Evolutionary conservation across 441 rosid genomes (phyloP).

Genomic region (Hura crepitans): DNA sequence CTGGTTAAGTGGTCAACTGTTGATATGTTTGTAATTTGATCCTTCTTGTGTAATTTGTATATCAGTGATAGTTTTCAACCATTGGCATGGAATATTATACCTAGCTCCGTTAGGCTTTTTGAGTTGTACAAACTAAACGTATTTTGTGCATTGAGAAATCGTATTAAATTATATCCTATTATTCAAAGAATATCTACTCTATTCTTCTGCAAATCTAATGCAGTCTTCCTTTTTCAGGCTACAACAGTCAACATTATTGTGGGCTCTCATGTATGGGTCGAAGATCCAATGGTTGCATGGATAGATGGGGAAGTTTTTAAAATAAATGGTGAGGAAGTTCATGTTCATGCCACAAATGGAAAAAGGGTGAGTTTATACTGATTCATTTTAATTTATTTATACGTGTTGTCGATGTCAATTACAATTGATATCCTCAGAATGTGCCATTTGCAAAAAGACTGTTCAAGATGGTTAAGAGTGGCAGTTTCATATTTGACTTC

Average conservation of each 20-base stretch:
- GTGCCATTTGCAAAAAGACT: not conserved
- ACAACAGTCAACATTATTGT: conserved; percentile 83
- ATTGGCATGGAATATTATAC: not conserved
- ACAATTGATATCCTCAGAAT: conserved; percentile 1
- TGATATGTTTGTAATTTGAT: not conserved
- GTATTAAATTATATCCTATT: not conserved
- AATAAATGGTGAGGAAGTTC: conserved; percentile 73
- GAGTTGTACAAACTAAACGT: not conserved
- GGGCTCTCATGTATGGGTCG: conserved; percentile 99
- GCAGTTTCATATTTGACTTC: conserved; percentile 12
- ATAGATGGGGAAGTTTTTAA: conserved; percentile 87
- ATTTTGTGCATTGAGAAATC: conserved; percentile 1
- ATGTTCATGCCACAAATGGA: conserved; percentile 53
- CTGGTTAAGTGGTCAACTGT: not conserved
- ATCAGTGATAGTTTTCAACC: not conserved
- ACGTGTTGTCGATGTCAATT: not conserved
- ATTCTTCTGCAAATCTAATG: conserved; percentile 12
- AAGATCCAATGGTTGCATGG: conserved; percentile 87
- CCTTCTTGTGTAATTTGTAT: not conserved
- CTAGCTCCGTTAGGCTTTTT: not conserved
- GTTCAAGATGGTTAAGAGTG: conserved; percentile 1
- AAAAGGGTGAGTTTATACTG: conserved; percentile 61
- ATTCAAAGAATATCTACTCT: not conserved
- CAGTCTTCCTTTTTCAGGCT: conserved; percentile 49
- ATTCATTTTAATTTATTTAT: conserved; percentile 14